These are phyloP conservation scores for Candida glaebosa DNA, from an alignment of 805 yeast species.

Conservation along the genomic window DNA sequence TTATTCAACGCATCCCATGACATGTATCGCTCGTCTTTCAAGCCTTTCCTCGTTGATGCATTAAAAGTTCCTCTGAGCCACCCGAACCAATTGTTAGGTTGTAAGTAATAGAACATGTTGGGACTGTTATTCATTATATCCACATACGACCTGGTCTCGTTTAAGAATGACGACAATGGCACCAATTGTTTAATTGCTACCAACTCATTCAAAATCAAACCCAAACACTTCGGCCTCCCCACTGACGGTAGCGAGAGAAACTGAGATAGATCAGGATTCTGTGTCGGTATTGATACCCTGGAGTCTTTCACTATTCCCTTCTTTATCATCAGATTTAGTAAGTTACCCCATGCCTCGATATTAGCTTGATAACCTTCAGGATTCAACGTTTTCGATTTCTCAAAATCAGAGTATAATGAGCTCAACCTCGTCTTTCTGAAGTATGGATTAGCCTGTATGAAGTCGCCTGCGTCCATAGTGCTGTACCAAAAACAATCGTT, in stretches of 20 bases:
- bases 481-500: not conserved
- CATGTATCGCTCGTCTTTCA: conserved; percentile 22
- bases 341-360: conserved; percentile 32
- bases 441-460: conserved; percentile 13
- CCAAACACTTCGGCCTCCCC: conserved; percentile 31
- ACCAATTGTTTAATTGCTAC: conserved; percentile 16
- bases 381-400: conserved; percentile 25
- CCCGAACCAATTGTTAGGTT: conserved; percentile 12
- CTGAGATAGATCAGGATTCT: conserved; percentile 14
- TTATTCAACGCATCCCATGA: conserved; percentile 17
- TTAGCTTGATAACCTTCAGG: conserved; percentile 44
- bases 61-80: conserved; percentile 17
- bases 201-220: conserved; percentile 22
- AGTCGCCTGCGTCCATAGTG: conserved; percentile 9
- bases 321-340: conserved; percentile 18
- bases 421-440: conserved; percentile 28
- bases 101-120: conserved; percentile 8
- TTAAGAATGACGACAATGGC: conserved; percentile 15
- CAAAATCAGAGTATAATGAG: conserved; percentile 36
- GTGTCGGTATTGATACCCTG: conserved; percentile 13
- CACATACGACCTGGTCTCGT: conserved; percentile 6
- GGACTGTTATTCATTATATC: not conserved
- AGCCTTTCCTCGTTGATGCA: conserved; percentile 11
- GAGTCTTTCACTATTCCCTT: conserved; percentile 14
- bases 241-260: conserved; percentile 22